Evolutionary conservation across 179 eudicot species (phyloP).

Genomic region (Camellia oleifera): DNA sequence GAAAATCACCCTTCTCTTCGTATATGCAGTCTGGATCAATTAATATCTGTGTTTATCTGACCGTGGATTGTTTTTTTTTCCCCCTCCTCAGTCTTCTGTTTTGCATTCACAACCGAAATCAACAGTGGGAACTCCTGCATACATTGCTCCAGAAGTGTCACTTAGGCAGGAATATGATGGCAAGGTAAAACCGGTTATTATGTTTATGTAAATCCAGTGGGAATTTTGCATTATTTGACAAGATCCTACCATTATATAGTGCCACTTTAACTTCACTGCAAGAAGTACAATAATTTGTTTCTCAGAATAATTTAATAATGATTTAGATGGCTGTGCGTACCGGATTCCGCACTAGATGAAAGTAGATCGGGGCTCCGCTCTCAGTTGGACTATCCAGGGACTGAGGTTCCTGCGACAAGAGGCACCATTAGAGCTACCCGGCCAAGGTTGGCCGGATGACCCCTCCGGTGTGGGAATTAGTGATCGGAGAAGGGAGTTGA

Average conservation of each 20-base stretch:
- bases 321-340: no score
- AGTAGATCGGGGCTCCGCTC: no score
- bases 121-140: conserved; percentile 89
- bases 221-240: neutral
- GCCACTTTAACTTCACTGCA: neutral
- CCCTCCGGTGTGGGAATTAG: no score
- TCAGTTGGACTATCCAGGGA: no score
- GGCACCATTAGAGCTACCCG: no score
- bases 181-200: conserved; percentile 41
- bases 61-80: conserved; percentile 14
- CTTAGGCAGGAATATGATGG: conserved; percentile 84
- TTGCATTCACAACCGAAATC: conserved; percentile 87
- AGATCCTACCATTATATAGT: neutral
- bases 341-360: no score
- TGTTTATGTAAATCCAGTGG: neutral
- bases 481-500: no score
- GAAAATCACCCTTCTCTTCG: neutral
- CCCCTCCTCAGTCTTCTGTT: conserved; percentile 49
- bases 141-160: conserved; percentile 84
- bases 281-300: neutral
- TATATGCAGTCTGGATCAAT: neutral
- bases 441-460: no score
- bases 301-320: no score
- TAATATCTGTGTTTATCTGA: neutral
- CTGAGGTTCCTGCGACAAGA: no score